Evolutionary conservation across 2,329 filamentous ascomycete species (phyloP), one percentile per base, ranked within the genome.

Genomic region (Exophiala bonariae): DNA sequence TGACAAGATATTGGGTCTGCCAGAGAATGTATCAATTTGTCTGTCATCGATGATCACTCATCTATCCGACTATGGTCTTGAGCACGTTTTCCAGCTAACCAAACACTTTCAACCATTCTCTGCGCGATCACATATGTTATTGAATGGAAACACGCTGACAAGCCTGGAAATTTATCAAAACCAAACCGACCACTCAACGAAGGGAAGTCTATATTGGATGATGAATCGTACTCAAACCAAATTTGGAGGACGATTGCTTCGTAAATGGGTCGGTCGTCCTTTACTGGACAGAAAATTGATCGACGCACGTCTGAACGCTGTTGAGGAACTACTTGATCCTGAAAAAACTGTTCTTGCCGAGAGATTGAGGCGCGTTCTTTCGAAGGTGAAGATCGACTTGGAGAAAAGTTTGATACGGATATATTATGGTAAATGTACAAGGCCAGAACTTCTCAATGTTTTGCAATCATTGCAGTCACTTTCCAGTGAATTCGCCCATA

Each of bases 61-160:
- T 62, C 75, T 99, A 59, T 85, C 83, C 14, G 91, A 96, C 56
- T 99, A 96, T 64, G 90, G 90, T 1, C 76, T 99, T 16, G 87
- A 97, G 66, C 90, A 97, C 71, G 89, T 99, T 43, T 96, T 99
- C 59, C 87, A 96, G 61, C 73, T 99, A 34, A 97, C 93, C 2
- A 96, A 95, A 60, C 96, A 97, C 70, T 99, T 99, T 62, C 86
- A 96, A 59, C 89, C 90, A 2, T 99, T 99, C 70, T 96, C 88
- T 59, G 89, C 91, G 6, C 79, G 91, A 30, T 91, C 92, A 11
- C 91, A 97, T 63, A 97, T 99, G 93, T 76, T 97, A 3, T 75
- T 99, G 50, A 96, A 95, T 63, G 93, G 92, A 35, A 99, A 96
- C 44, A 96, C 92, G 0, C 73, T 99, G 30, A 92, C 89, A 39